Evolutionary conservation across 768 basidiomycete genomes (phyloP).

Genomic region (Termitomyces sp.): DNA sequence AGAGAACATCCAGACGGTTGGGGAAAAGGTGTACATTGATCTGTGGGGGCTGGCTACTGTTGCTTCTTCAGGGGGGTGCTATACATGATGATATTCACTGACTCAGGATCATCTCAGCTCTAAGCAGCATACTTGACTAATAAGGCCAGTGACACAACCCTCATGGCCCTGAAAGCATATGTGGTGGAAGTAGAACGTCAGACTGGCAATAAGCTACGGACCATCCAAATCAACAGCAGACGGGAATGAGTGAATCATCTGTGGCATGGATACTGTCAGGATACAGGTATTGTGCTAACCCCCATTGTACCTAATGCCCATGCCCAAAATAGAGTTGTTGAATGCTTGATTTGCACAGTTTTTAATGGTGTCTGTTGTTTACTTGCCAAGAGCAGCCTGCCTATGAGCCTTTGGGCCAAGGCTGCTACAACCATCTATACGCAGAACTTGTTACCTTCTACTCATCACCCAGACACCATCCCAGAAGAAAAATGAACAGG

Average conservation of each 20-base stretch:
- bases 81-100: no score
- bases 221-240: background rate
- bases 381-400: background rate
- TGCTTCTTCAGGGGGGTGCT: no score
- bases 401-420: background rate
- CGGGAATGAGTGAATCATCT: background rate
- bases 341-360: background rate
- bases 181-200: background rate
- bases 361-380: background rate
- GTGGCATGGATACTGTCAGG: background rate
- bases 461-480: background rate
- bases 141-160: background rate
- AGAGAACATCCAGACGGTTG: no score
- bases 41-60: no score
- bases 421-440: background rate
- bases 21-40: no score
- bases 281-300: background rate
- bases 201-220: background rate
- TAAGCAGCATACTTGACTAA: no score
- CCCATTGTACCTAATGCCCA: background rate
- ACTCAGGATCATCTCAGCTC: no score
- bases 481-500: no score
- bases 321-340: background rate
- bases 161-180: background rate
- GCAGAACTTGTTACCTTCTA: background rate